These are phyloP conservation scores for Penicillium egyptiacum DNA, from an alignment of 495 filamentous ascomycete genomes.

Conservation along the genomic window DNA sequence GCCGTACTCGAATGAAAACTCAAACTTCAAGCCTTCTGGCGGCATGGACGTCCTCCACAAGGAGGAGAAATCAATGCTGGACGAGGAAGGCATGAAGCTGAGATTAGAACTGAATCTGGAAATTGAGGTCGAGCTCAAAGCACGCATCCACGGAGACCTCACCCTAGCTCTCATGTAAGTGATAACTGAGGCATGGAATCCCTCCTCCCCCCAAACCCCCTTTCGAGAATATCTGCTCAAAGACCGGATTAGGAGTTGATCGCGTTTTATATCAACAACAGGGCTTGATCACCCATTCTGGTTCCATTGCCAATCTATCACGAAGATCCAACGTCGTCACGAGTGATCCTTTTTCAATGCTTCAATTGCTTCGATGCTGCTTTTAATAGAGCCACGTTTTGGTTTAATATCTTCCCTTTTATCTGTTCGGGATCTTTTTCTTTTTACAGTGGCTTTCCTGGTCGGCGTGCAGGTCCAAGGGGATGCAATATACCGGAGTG, in stretches of 20 bases:
- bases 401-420: conserved; percentile 5
- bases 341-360: conserved; percentile 11
- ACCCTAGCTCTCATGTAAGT: conserved; percentile 84
- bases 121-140: conserved; percentile 84
- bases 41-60: conserved; percentile 36
- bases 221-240: conserved; percentile 20
- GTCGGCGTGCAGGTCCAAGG: conserved; percentile 4
- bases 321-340: conserved; percentile 13
- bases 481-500: neutral
- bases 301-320: neutral
- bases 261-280: conserved; percentile 25
- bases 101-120: conserved; percentile 84
- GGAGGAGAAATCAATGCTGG: conserved; percentile 33
- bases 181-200: neutral
- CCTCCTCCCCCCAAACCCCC: conserved; percentile 8
- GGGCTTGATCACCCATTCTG: conserved; percentile 27
- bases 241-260: conserved; percentile 35
- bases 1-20: conserved; percentile 34
- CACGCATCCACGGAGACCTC: conserved; percentile 85
- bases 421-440: neutral
- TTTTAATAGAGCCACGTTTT: conserved; percentile 13
- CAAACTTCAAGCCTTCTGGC: conserved; percentile 22
- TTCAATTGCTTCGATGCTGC: conserved; percentile 3
- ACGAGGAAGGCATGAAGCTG: conserved; percentile 62
- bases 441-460: neutral